Conservation (phyloP, 1,139 yeast genomes). For the Candida pseudoviswanathii region DNA sequence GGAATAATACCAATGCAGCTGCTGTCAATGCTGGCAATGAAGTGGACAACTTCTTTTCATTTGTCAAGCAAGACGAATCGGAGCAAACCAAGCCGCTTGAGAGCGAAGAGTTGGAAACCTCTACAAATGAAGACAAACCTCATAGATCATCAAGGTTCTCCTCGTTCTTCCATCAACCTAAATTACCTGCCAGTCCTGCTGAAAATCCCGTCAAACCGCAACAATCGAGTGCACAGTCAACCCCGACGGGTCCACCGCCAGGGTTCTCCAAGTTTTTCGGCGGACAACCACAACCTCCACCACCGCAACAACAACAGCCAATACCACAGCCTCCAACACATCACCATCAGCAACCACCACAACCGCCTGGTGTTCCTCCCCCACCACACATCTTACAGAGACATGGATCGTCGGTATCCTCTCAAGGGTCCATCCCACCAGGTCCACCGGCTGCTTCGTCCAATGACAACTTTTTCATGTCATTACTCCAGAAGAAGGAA, state of each 20-base stretch:
- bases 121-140: slow-evolving; percentile 19
- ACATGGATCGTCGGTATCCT: slow-evolving; percentile 8
- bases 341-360: slow-evolving; percentile 11
- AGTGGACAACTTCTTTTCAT: slow-evolving; percentile 55
- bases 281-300: slow-evolving; percentile 8
- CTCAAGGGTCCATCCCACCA: slow-evolving; percentile 11
- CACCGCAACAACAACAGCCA: slow-evolving; percentile 10
- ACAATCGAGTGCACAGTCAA: slow-evolving; percentile 6
- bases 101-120: slow-evolving; percentile 8
- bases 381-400: slow-evolving; percentile 8
- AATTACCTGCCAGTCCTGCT: neutral
- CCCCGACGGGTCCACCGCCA: slow-evolving; percentile 17
- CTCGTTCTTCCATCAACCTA: slow-evolving; percentile 37
- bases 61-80: slow-evolving; percentile 35
- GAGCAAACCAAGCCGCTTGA: slow-evolving; percentile 16
- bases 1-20: slow-evolving; percentile 12
- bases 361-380: slow-evolving; percentile 7
- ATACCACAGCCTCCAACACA: slow-evolving; percentile 10
- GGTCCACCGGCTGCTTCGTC: slow-evolving; percentile 13
- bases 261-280: slow-evolving; percentile 19
- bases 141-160: slow-evolving; percentile 46
- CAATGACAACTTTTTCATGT: slow-evolving; percentile 57
- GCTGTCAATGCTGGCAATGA: slow-evolving; percentile 41
- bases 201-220: slow-evolving; percentile 8
- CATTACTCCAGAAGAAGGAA: slow-evolving; percentile 47